Conservation (phyloP, 148 eudicot species). For the Pharnaceum exiguum region DNA sequence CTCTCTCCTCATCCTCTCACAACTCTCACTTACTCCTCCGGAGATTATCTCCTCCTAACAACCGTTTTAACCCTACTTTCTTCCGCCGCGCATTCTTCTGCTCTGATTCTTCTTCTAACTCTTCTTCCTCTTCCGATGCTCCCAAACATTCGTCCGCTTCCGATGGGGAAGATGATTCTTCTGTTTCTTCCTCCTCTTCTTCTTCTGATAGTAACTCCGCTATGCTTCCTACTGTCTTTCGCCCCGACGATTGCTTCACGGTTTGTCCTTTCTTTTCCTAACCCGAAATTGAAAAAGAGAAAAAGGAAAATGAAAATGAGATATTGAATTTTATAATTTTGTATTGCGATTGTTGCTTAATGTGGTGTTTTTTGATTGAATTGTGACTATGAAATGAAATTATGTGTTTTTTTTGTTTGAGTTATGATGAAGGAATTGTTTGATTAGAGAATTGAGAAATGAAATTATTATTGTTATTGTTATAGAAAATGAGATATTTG, state of each 20-base stretch:
- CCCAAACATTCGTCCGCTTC: conserved; percentile 26
- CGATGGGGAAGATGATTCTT: conserved; percentile 36
- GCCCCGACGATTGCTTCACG: conserved; percentile 80
- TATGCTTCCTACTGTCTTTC: conserved; percentile 62
- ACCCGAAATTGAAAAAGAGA: background rate
- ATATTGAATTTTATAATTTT: background rate
- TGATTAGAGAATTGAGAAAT: too few species aligned
- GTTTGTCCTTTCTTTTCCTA: conserved; percentile 26
- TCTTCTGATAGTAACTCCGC: too few species aligned
- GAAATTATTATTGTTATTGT: too few species aligned
- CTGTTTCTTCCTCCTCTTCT: conserved; percentile 48
- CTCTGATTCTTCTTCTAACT: conserved; percentile 54
- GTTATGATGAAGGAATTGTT: too few species aligned
- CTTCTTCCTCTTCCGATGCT: conserved; percentile 23
- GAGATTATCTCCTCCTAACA: too few species aligned
- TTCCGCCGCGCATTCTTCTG: conserved; percentile 48
- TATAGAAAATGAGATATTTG: too few species aligned
- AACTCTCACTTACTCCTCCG: conserved; percentile 32
- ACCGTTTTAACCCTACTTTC: conserved; percentile 31
- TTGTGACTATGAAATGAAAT: too few species aligned
- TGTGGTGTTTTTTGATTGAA: too few species aligned
- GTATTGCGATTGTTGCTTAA: too few species aligned
- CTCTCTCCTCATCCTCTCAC: conserved; percentile 22
- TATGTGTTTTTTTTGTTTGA: too few species aligned
- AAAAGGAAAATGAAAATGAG: background rate